Percentiles rank a stretch among this genome's conserved stretches.
phyloP scores from a whole-genome alignment of 2,329 filamentous ascomycete genomes.

The Teratosphaeria epicoccoides region DNA sequence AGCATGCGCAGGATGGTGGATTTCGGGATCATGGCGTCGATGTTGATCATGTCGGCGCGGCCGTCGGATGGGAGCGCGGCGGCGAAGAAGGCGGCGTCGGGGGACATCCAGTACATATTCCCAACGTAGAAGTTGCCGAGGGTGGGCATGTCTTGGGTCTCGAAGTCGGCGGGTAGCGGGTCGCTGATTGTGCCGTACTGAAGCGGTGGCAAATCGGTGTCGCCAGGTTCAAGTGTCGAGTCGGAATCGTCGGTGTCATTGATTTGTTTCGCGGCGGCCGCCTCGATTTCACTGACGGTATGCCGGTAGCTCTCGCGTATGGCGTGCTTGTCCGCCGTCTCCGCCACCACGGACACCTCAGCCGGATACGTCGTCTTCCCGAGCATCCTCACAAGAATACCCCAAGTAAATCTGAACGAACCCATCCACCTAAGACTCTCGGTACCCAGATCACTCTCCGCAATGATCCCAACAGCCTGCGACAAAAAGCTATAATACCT shows the following conservation, averaged over 20 bases:
- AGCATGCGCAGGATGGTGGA: constrained; percentile 59
- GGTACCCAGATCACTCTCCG: constrained; percentile 80
- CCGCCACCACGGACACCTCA: constrained; percentile 76
- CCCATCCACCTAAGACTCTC: constrained; percentile 94
- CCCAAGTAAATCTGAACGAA: constrained; percentile 69
- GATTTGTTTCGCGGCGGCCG: constrained; percentile 16
- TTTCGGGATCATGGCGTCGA: constrained; percentile 64
- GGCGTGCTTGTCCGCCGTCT: constrained; percentile 60
- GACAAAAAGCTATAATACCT: constrained; percentile 80
- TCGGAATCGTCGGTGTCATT: constrained; percentile 7
- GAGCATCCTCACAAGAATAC: constrained; percentile 67
- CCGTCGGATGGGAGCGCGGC: constrained; percentile 75
- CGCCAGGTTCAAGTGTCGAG: constrained; percentile 4
- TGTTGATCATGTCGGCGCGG: constrained; percentile 70
- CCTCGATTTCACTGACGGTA: constrained; percentile 17
- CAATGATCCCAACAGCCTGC: constrained; percentile 79
- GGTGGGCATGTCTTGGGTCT: constrained; percentile 59
- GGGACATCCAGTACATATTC: constrained; percentile 89
- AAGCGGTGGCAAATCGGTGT: constrained; percentile 43
- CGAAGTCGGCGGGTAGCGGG: constrained; percentile 66
- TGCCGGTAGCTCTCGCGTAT: constrained; percentile 62
- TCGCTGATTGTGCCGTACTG: constrained; percentile 73
- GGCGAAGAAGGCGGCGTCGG: constrained; percentile 78
- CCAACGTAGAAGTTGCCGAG: constrained; percentile 90
- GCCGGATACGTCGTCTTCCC: constrained; percentile 74